phyloP scores from a whole-genome alignment of 2,329 filamentous ascomycete species.

The Talaromyces sp. region DNA sequence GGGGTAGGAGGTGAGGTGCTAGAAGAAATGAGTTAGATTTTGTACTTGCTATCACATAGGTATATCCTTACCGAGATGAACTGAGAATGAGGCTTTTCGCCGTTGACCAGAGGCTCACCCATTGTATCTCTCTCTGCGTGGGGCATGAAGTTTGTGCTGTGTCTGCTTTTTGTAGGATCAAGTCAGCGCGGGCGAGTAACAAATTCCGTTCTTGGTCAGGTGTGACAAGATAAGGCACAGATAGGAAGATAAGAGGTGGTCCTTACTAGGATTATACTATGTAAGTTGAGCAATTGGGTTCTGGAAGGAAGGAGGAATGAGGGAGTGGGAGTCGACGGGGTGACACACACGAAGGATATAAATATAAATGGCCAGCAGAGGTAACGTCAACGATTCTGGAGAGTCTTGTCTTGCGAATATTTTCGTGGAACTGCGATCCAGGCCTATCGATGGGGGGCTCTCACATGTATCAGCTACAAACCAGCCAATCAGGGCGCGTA shows the following conservation, averaged over 20 bases:
- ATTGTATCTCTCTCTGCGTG: conserved; percentile 50
- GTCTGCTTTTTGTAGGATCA: not conserved
- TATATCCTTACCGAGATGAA: conserved; percentile 40
- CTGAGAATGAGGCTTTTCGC: conserved; percentile 50
- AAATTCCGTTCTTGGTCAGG: not conserved
- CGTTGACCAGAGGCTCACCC: conserved; percentile 51
- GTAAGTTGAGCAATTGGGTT: not conserved
- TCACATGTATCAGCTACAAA: conserved; percentile 2
- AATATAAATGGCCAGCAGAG: conserved; percentile 9
- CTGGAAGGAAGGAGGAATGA: not conserved
- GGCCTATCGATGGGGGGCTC: conserved; percentile 7
- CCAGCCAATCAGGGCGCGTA: conserved; percentile 7
- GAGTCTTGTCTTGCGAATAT: not conserved
- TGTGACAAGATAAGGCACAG: not conserved
- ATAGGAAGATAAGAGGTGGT: not conserved
- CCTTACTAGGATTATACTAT: not conserved
- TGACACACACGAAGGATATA: conserved; percentile 5
- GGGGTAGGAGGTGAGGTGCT: conserved; percentile 86
- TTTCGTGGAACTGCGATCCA: conserved; percentile 4
- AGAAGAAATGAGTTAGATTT: conserved; percentile 3
- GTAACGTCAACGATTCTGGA: not conserved
- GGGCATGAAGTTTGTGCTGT: conserved; percentile 41
- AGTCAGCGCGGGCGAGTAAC: not conserved
- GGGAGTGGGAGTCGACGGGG: not conserved
- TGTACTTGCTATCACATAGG: too few relatives aligned